Conservation (phyloP, 352 stramenopile genomes). For the Globisporangium heterothallicum region DNA sequence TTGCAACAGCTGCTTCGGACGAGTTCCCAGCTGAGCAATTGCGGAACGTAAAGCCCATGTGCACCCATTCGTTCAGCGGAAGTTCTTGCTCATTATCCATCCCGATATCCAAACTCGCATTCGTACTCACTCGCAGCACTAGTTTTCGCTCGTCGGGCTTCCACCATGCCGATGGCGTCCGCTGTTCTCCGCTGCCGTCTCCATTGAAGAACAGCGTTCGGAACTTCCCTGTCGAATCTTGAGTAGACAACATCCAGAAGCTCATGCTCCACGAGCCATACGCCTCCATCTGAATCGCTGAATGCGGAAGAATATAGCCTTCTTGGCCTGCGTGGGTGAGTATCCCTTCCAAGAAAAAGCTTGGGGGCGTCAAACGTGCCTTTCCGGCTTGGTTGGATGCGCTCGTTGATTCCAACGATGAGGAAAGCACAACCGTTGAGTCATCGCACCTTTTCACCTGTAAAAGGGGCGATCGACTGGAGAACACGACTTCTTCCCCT, state of each 20-base stretch:
- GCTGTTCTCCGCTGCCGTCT: constrained; percentile 44
- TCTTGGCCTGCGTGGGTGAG: constrained; percentile 44
- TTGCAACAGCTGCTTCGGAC: not conserved
- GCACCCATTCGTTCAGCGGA: constrained; percentile 50
- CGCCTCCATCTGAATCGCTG: constrained; percentile 28
- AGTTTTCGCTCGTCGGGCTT: constrained; percentile 56
- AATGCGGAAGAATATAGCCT: constrained; percentile 36
- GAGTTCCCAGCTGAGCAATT: constrained; percentile 35
- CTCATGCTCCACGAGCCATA: constrained; percentile 54
- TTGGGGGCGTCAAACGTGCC: constrained; percentile 21
- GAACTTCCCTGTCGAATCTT: constrained; percentile 52
- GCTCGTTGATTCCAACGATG: not conserved
- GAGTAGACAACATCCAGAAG: constrained; percentile 57
- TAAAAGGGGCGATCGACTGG: constrained; percentile 14
- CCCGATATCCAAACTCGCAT: constrained; percentile 43
- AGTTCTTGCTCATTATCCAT: constrained; percentile 40
- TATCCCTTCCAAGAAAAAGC: constrained; percentile 38
- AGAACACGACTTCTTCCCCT: not conserved
- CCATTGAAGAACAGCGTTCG: constrained; percentile 83
- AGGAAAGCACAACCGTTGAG: constrained; percentile 3
- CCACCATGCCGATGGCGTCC: constrained; percentile 82
- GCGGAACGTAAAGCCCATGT: constrained; percentile 64
- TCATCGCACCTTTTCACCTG: constrained; percentile 10
- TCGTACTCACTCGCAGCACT: constrained; percentile 67
- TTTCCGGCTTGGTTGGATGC: not conserved